Conservation (phyloP, 306 rosid species). For the Glycine latifolia region DNA sequence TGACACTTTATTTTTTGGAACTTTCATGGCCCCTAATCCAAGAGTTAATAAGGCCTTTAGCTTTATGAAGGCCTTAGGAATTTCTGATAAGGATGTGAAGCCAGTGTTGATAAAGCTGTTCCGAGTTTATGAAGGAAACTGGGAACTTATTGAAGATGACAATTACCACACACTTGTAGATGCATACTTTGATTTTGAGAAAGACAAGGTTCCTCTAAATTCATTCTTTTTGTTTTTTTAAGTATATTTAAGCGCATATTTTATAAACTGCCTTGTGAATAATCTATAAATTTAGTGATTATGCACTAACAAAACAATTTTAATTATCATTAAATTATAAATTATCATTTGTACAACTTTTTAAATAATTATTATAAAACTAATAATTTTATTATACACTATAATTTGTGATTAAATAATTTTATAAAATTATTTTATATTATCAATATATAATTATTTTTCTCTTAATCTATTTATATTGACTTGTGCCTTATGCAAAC, state of each 20-base stretch:
- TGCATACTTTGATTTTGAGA: conserved; percentile 67
- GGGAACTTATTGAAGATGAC: conserved; percentile 71
- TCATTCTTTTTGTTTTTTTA: neutral
- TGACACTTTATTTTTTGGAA: neutral
- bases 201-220: conserved; percentile 57
- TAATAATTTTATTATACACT: too few species aligned
- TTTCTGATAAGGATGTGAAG: conserved; percentile 53
- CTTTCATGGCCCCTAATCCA: conserved; percentile 53
- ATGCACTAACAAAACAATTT: too few species aligned
- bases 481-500: too few species aligned
- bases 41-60: conserved; percentile 52
- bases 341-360: too few species aligned
- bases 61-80: conserved; percentile 57
- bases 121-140: conserved; percentile 52
- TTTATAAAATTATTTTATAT: too few species aligned
- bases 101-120: conserved; percentile 60
- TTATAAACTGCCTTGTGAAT: too few species aligned
- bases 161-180: conserved; percentile 68
- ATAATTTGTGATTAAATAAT: too few species aligned
- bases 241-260: neutral
- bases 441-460: too few species aligned
- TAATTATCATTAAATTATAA: too few species aligned
- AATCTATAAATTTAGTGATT: too few species aligned
- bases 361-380: too few species aligned
- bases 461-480: too few species aligned